Conservation (phyloP, 2,329 filamentous ascomycete genomes). For the Sporothrix humicola region DNA sequence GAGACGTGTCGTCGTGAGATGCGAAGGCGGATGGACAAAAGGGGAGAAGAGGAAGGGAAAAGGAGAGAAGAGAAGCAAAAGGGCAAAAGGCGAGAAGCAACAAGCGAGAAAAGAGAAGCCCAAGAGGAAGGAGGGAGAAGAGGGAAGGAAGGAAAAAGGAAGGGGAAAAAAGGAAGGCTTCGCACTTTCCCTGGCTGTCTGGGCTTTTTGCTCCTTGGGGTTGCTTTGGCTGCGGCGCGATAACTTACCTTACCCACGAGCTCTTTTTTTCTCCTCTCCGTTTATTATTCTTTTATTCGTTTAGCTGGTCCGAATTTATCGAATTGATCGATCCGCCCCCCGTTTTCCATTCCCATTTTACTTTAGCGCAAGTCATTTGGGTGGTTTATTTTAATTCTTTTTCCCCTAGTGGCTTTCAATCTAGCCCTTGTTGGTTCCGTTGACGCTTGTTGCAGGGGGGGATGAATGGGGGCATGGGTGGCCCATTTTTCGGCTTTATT, state of each 20-base stretch:
- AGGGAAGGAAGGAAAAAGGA: constrained; percentile 11
- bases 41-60: not conserved
- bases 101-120: constrained; percentile 26
- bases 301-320: constrained; percentile 31
- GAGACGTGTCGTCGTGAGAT: not conserved
- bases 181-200: constrained; percentile 36
- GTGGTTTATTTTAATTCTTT: constrained; percentile 23
- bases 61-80: constrained; percentile 25
- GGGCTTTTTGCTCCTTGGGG: constrained; percentile 34
- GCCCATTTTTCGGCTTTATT: constrained; percentile 28
- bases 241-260: constrained; percentile 41
- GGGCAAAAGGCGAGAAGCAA: constrained; percentile 1
- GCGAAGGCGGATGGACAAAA: not conserved
- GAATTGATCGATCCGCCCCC: constrained; percentile 25
- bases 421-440: constrained; percentile 23
- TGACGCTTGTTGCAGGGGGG: constrained; percentile 33
- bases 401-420: not conserved
- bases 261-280: constrained; percentile 29
- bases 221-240: constrained; percentile 38
- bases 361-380: constrained; percentile 21
- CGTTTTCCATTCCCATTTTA: constrained; percentile 1
- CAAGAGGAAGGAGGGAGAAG: constrained; percentile 15
- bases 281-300: constrained; percentile 30
- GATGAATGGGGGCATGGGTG: not conserved
- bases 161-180: constrained; percentile 32